Evolutionary conservation across 202 grass and related monocot genomes (phyloP).

Genomic region (Saccharum hybrid): DNA sequence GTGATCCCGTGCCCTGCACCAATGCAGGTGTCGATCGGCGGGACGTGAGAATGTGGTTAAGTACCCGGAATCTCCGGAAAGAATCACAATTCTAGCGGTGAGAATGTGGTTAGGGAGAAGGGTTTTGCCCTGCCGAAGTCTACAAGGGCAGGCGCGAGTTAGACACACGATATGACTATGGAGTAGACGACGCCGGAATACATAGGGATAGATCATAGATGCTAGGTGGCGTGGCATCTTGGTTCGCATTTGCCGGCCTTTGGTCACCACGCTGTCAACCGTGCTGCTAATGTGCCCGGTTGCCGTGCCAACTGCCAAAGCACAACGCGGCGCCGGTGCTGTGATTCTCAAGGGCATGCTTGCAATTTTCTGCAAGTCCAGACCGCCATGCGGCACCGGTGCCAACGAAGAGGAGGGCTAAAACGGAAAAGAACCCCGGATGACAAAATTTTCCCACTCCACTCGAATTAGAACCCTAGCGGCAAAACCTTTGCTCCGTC

Average conservation of each 20-base stretch:
- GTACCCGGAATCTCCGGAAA: too few relatives aligned
- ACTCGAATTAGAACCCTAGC: conserved; percentile 73
- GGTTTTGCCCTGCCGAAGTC: too few relatives aligned
- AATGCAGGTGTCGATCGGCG: too few relatives aligned
- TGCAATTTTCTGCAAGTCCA: conserved; percentile 7
- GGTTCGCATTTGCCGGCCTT: neutral
- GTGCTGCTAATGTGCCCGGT: neutral
- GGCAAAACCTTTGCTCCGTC: conserved; percentile 38
- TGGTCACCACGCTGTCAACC: neutral
- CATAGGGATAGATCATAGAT: neutral
- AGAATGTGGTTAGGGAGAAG: too few relatives aligned
- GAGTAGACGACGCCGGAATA: neutral
- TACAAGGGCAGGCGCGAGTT: neutral
- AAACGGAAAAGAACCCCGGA: conserved; percentile 4
- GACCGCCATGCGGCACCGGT: neutral
- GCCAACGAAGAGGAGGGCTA: neutral
- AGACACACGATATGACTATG: neutral
- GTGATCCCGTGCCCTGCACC: too few relatives aligned
- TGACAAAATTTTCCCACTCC: conserved; percentile 40
- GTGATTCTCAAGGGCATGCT: neutral
- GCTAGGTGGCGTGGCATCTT: neutral
- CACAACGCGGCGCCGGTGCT: too few relatives aligned
- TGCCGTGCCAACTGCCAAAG: too few relatives aligned
- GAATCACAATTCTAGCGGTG: too few relatives aligned
- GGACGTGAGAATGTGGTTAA: too few relatives aligned